These are phyloP conservation scores for Penicillium fuscoglaucum DNA, from an alignment of 2,329 filamentous ascomycete genomes.

Conservation along the genomic window DNA sequence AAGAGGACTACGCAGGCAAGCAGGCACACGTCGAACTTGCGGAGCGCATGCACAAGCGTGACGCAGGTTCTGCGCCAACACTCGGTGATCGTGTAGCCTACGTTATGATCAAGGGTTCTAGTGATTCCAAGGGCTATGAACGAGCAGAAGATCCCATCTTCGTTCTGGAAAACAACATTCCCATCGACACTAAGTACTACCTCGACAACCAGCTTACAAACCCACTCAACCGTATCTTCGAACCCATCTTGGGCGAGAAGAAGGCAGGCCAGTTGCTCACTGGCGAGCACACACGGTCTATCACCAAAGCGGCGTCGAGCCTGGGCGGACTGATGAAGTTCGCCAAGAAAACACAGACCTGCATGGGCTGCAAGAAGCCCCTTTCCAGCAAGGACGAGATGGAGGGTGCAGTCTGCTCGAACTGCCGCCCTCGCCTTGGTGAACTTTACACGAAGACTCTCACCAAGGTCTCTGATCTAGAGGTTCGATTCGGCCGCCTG, in stretches of 20 bases:
- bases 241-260: slow-evolving; percentile 92
- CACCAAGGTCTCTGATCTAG: slow-evolving; percentile 83
- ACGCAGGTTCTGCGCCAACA: slow-evolving; percentile 87
- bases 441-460: slow-evolving; percentile 94
- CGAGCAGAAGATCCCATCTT: slow-evolving; percentile 96
- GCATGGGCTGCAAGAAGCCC: slow-evolving; percentile 99
- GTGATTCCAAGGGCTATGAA: slow-evolving; percentile 92
- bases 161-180: slow-evolving; percentile 95
- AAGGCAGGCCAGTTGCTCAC: slow-evolving; percentile 83
- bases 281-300: slow-evolving; percentile 91
- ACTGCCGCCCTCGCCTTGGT: slow-evolving; percentile 80
- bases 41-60: slow-evolving; percentile 94
- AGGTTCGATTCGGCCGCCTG: slow-evolving; percentile 85
- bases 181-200: slow-evolving; percentile 98
- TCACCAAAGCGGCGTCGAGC: slow-evolving; percentile 86
- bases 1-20: slow-evolving; percentile 78
- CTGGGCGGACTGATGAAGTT: slow-evolving; percentile 98
- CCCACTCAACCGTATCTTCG: slow-evolving; percentile 91
- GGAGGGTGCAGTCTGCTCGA: slow-evolving; percentile 80
- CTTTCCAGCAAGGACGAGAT: slow-evolving; percentile 76
- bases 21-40: slow-evolving; percentile 96
- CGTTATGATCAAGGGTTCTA: slow-evolving; percentile 90
- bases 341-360: slow-evolving; percentile 94
- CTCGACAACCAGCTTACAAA: slow-evolving; percentile 98
- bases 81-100: slow-evolving; percentile 96